phyloP scores from a whole-genome alignment of 805 yeast genomes.

The Kodamaea laetipori region DNA sequence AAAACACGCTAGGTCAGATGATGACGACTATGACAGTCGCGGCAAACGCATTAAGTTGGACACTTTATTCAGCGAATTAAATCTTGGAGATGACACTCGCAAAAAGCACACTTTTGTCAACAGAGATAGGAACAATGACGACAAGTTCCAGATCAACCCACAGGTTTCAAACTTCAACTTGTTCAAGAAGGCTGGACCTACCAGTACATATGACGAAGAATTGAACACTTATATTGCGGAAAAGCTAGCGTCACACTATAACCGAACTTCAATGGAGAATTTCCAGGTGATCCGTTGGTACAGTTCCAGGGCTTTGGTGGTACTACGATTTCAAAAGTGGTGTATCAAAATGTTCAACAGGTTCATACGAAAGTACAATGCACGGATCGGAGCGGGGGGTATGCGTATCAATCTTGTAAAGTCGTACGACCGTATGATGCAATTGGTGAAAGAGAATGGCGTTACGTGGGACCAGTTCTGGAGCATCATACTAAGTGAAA shows the following conservation, averaged over 20 bases:
- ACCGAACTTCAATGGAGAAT: conserved; percentile 20
- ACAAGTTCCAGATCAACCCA: conserved; percentile 18
- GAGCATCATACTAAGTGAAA: conserved; percentile 31
- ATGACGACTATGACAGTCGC: conserved; percentile 4
- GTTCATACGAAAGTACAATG: conserved; percentile 34
- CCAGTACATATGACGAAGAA: background rate
- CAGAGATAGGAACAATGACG: background rate
- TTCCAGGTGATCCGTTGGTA: conserved; percentile 28
- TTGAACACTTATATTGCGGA: conserved; percentile 21
- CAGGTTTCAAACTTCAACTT: conserved; percentile 15
- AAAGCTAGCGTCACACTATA: conserved; percentile 27
- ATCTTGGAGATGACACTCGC: conserved; percentile 18
- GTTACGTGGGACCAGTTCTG: conserved; percentile 27
- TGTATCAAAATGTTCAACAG: conserved; percentile 36
- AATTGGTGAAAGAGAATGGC: conserved; percentile 23
- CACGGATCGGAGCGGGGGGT: conserved; percentile 15
- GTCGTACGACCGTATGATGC: conserved; percentile 26
- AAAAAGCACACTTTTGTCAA: background rate
- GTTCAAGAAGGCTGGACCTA: conserved; percentile 12
- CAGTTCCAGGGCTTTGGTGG: conserved; percentile 27
- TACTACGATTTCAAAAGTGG: conserved; percentile 38
- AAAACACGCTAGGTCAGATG: conserved; percentile 14
- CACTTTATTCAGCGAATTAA: conserved; percentile 26
- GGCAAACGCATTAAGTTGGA: conserved; percentile 37
- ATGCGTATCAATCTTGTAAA: conserved; percentile 20